Base-by-base conservation (phyloP, 2,329 filamentous ascomycete species). In the Emydomyces testavorans region DNA sequence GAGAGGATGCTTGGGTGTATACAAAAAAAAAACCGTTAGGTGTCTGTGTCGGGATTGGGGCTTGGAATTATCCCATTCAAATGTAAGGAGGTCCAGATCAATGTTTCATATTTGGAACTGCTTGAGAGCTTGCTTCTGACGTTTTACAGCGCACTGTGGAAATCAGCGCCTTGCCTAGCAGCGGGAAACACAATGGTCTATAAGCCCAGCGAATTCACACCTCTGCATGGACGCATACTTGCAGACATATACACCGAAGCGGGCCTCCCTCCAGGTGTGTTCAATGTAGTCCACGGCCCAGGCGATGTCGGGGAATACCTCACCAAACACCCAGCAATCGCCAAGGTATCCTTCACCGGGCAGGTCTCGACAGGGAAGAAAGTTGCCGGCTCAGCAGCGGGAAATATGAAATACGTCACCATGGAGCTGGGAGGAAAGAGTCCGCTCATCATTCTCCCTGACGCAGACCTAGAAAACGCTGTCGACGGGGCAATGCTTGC, bases 371-470 rank as follows among this genome's bases (percentile, higher is more conserved):
- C 87, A 0, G 87, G 88, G 11, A 77, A 78, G 66, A 90, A 86
- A 62, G 87, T 94, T 7, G 86, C 87, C 7, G 77, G 76, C 36
- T 72, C 80, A 29, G 87, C 87, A 2, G 82, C 83, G 1, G 78
- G 77, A 26, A 78, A 77, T 57, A 88, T 93, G 83, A 93, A 93
- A 68, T 87, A 88, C 61, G 82, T 92, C 41, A 94, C 88, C 16
- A 89, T 93, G 83, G 88, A 94, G 67, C 75, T 94, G 0, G 88
- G 88, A 47, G 88, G 88, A 42, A 94, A 94, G 69, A 87, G 82
- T 51, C 85, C 87, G 0, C 72, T 87, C 35, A 71, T 94, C 43
- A 74, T 94, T 39, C 77, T 94, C 1, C 84, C 85, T 1, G 87
- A 93, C 59, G 84, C 83, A 13, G 78, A 86, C 44, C 65, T 90